Conservation (phyloP, 208 protist genomes). For the Acanthamoeba quina region DNA sequence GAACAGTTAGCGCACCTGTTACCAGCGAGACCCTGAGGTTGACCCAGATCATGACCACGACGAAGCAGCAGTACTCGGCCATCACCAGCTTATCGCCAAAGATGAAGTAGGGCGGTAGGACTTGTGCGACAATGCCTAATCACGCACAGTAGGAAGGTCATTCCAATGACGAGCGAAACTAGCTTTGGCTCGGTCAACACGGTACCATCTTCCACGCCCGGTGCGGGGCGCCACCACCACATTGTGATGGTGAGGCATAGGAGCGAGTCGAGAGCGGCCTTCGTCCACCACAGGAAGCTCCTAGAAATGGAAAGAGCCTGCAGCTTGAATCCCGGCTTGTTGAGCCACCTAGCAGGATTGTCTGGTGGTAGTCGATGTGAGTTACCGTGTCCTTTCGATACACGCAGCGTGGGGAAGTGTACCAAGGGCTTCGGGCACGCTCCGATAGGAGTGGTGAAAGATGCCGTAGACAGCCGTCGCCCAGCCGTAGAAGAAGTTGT, state of each 20-base stretch:
- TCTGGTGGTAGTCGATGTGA: background rate
- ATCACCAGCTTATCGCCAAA: slow-evolving; percentile 68
- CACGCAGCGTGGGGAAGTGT: background rate
- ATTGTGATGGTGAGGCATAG: slow-evolving; percentile 71
- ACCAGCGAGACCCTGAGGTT: slow-evolving; percentile 65
- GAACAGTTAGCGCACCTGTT: background rate
- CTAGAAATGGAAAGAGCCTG: slow-evolving; percentile 44
- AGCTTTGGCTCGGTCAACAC: background rate
- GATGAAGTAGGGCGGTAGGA: slow-evolving; percentile 41
- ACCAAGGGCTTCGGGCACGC: slow-evolving; percentile 26
- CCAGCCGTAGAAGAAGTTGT: slow-evolving; percentile 77
- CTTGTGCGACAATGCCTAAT: background rate
- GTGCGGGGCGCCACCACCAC: slow-evolving; percentile 31
- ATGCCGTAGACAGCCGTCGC: slow-evolving; percentile 74
- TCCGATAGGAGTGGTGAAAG: slow-evolving; percentile 66
- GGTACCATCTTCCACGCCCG: background rate
- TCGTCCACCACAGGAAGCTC: slow-evolving; percentile 52
- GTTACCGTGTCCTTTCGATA: background rate
- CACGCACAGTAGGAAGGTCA: background rate
- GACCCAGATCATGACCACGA: slow-evolving; percentile 75
- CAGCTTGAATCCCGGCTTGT: slow-evolving; percentile 68
- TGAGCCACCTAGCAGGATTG: slow-evolving; percentile 50
- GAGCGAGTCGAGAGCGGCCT: slow-evolving; percentile 11
- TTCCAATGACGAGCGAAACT: background rate
- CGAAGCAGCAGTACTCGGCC: slow-evolving; percentile 67